These are phyloP conservation scores for Tripterygium wilfordii DNA, from an alignment of 177 flowering plant genomes.

Conservation along the genomic window DNA sequence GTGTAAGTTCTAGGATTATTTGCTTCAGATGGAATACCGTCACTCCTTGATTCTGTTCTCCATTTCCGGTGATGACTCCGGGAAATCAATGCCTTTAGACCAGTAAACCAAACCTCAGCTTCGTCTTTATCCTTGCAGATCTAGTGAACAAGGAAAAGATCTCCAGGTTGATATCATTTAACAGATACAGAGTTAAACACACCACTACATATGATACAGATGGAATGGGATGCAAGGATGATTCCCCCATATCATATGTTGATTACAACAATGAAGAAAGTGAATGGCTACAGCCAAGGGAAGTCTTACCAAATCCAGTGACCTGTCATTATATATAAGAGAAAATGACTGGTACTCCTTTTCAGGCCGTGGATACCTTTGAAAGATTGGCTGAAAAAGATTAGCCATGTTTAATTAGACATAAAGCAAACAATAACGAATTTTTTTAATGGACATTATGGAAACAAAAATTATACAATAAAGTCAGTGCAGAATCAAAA, in stretches of 20 bases:
- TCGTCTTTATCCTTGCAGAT: constrained; percentile 99
- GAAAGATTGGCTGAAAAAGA: constrained; percentile 57
- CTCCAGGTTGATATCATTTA: not conserved
- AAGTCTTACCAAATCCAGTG: constrained; percentile 53
- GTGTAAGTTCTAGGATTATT: constrained; percentile 93
- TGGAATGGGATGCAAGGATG: too few species aligned
- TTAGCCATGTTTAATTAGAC: constrained; percentile 3
- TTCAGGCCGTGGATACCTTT: constrained; percentile 70
- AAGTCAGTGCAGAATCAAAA: too few species aligned
- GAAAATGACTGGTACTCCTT: constrained; percentile 77
- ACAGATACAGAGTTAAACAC: too few species aligned
- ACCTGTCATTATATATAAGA: constrained; percentile 63
- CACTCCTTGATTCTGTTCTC: constrained; percentile 97
- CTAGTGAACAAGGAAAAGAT: constrained; percentile 25
- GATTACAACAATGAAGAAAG: not conserved
- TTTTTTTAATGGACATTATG: too few species aligned
- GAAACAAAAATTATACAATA: too few species aligned
- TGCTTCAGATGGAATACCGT: constrained; percentile 88
- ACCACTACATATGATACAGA: too few species aligned
- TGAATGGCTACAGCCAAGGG: not conserved
- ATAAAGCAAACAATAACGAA: not conserved
- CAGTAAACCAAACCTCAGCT: too few species aligned
- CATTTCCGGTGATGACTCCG: constrained; percentile 78
- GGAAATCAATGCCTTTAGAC: constrained; percentile 86
- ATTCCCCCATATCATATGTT: too few species aligned